phyloP scores from a whole-genome alignment of 2,329 filamentous ascomycete species.

The Penicillium sp. region DNA sequence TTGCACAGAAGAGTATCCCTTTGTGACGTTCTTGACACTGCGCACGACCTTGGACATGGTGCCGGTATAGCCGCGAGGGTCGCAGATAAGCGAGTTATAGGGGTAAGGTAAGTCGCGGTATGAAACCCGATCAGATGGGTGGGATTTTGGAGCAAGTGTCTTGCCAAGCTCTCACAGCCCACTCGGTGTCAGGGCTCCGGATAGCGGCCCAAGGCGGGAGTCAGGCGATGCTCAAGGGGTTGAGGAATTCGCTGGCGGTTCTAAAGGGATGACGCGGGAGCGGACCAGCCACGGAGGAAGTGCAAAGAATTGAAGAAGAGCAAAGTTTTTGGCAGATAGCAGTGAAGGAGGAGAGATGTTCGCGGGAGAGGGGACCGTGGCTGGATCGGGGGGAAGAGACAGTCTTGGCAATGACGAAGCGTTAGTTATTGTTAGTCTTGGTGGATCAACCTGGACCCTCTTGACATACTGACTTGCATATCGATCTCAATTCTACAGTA shows the following conservation, averaged over 20 bases:
- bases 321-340: background rate
- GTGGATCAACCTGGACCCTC: background rate
- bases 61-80: conserved; percentile 16
- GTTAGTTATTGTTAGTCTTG: background rate
- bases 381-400: conserved; percentile 19
- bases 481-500: background rate
- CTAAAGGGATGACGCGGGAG: background rate
- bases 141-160: conserved; percentile 7
- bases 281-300: background rate
- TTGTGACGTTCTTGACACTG: conserved; percentile 99
- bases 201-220: conserved; percentile 19
- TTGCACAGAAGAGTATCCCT: conserved; percentile 94
- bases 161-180: conserved; percentile 26
- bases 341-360: conserved; percentile 5
- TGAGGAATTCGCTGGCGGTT: background rate
- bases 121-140: conserved; percentile 9
- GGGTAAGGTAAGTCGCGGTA: conserved; percentile 3
- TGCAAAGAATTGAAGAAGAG: conserved; percentile 8
- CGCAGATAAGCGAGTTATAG: conserved; percentile 3
- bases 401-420: conserved; percentile 30
- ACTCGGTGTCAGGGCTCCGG: conserved; percentile 14
- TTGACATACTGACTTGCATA: background rate
- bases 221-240: conserved; percentile 2
- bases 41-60: conserved; percentile 94
- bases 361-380: conserved; percentile 22